Conservation (phyloP, 2,329 filamentous ascomycete genomes). For the Fusarium nanum region DNA sequence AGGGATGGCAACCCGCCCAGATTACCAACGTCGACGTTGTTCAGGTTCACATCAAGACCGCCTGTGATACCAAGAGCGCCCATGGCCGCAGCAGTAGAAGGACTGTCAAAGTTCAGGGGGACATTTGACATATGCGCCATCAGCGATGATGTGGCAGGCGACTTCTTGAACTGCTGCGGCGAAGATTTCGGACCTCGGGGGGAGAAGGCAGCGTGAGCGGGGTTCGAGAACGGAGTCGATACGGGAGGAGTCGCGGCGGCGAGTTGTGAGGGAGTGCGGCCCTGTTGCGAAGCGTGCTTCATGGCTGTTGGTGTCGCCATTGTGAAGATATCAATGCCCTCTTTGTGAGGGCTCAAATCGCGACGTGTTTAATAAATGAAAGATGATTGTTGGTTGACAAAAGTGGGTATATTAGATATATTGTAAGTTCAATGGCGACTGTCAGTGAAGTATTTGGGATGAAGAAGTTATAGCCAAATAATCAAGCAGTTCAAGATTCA, state of each 20-base stretch:
- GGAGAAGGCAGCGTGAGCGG: constrained; percentile 68
- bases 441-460: not conserved
- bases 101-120: constrained; percentile 72
- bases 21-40: constrained; percentile 62
- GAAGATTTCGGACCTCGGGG: constrained; percentile 69
- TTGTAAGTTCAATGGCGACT: not conserved
- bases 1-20: constrained; percentile 57
- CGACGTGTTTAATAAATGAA: not conserved
- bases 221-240: constrained; percentile 73
- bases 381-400: not conserved
- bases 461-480: not conserved
- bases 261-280: constrained; percentile 62
- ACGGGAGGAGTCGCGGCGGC: constrained; percentile 72
- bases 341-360: constrained; percentile 22
- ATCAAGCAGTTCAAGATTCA: not conserved
- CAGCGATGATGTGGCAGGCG: constrained; percentile 66
- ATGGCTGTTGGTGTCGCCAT: constrained; percentile 65
- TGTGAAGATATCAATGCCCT: constrained; percentile 28
- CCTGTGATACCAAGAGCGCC: constrained; percentile 64
- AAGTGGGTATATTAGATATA: no score
- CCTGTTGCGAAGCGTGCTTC: constrained; percentile 60
- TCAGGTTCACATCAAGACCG: constrained; percentile 64
- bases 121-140: constrained; percentile 59
- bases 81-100: constrained; percentile 71
- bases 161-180: constrained; percentile 73